These are phyloP conservation scores for Sarocladiaceae sp. DNA, from an alignment of 2,329 filamentous ascomycete genomes.

Conservation along the genomic window DNA sequence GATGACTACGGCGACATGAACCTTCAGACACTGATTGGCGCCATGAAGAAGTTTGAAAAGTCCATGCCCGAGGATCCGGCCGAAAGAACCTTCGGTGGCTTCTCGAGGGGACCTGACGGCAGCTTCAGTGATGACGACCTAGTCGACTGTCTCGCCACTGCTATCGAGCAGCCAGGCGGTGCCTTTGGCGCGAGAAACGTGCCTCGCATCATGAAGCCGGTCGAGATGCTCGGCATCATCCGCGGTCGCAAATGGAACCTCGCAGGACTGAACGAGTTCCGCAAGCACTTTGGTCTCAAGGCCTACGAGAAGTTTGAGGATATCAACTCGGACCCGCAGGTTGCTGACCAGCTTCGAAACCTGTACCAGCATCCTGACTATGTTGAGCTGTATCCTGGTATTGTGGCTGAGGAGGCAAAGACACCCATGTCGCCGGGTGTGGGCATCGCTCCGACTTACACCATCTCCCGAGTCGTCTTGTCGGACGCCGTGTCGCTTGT, in stretches of 20 bases:
- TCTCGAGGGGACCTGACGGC: conserved; percentile 59
- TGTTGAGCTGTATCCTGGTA: conserved; percentile 74
- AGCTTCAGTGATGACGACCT: conserved; percentile 71
- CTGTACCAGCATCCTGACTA: conserved; percentile 74
- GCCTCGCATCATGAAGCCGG: conserved; percentile 63
- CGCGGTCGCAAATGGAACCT: conserved; percentile 73
- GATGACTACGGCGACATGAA: conserved; percentile 49
- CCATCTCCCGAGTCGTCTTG: conserved; percentile 68
- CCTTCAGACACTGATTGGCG: conserved; percentile 54
- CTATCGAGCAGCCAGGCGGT: conserved; percentile 73
- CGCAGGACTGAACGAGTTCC: conserved; percentile 76
- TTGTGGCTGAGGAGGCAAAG: conserved; percentile 72
- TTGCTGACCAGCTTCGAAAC: conserved; percentile 58
- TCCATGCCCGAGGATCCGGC: conserved; percentile 59
- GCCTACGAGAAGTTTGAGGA: conserved; percentile 73
- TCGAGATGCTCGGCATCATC: conserved; percentile 76
- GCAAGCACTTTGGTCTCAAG: conserved; percentile 73
- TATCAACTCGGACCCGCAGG: conserved; percentile 70
- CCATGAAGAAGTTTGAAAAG: conserved; percentile 56
- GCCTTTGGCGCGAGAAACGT: conserved; percentile 69
- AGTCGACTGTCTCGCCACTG: conserved; percentile 58
- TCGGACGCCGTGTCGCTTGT: conserved; percentile 76
- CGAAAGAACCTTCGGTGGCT: conserved; percentile 60
- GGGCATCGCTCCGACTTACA: conserved; percentile 69
- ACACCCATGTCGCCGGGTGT: conserved; percentile 66